Conservation (phyloP, 208 protist genomes). For the Eutreptiella sp. region DNA sequence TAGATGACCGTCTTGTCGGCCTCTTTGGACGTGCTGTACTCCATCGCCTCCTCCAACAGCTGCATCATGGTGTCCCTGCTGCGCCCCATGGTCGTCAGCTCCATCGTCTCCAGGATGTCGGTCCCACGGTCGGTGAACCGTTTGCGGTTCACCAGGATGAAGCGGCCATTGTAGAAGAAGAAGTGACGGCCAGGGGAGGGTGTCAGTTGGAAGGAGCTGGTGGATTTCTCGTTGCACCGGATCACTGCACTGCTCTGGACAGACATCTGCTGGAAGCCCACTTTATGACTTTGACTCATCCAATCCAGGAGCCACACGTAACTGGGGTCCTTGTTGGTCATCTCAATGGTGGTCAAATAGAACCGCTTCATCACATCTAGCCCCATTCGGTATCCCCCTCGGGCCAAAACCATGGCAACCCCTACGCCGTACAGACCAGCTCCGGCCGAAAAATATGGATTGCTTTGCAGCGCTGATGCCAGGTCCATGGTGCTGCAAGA, state of each 20-base stretch:
- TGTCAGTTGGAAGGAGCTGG: conserved; percentile 53
- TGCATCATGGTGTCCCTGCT: conserved; percentile 47
- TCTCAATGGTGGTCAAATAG: conserved; percentile 71
- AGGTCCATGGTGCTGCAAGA: too few relatives aligned
- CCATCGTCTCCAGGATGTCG: conserved; percentile 68
- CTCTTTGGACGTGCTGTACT: conserved; percentile 51
- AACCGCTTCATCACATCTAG: conserved; percentile 47
- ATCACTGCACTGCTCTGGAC: conserved; percentile 56
- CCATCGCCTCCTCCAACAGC: conserved; percentile 61
- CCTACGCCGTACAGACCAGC: conserved; percentile 70
- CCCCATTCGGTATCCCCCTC: conserved; percentile 40
- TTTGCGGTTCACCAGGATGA: conserved; percentile 60
- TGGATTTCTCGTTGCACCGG: conserved; percentile 54
- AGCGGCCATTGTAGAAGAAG: conserved; percentile 64
- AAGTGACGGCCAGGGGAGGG: conserved; percentile 69
- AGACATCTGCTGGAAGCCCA: conserved; percentile 65
- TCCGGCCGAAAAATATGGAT: conserved; percentile 76
- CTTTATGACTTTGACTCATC: conserved; percentile 53
- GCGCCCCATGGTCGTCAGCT: conserved; percentile 61
- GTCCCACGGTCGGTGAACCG: conserved; percentile 56
- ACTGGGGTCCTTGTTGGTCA: conserved; percentile 60
- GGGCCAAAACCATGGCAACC: conserved; percentile 50
- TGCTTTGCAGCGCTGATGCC: too few relatives aligned
- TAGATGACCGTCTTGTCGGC: conserved; percentile 73
- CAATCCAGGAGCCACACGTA: conserved; percentile 76